Percentiles rank a stretch among this genome's conserved stretches.
Evolutionary conservation across 306 rosid genomes (phyloP).

Genomic region (Vicia faba): DNA sequence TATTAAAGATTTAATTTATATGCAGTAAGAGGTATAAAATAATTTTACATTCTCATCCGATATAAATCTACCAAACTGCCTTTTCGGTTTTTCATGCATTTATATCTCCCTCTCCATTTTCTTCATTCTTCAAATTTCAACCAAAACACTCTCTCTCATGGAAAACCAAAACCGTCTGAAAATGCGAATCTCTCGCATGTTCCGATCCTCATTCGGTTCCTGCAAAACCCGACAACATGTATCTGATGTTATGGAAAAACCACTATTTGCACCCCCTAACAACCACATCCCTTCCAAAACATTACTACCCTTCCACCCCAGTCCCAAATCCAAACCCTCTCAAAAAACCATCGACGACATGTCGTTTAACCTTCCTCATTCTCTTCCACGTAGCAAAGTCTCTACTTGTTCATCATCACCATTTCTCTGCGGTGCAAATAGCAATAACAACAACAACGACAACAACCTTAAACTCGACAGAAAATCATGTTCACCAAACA

Average conservation of each 20-base stretch:
- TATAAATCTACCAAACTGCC: too few relatives aligned
- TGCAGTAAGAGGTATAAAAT: too few relatives aligned
- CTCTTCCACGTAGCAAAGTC: constrained; percentile 54
- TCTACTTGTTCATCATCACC: constrained; percentile 52
- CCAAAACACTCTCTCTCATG: constrained; percentile 43
- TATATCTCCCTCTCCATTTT: background rate
- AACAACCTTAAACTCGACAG: constrained; percentile 6
- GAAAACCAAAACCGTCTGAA: constrained; percentile 68
- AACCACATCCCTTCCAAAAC: constrained; percentile 23
- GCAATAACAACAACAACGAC: background rate
- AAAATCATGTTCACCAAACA: constrained; percentile 47
- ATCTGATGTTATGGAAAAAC: constrained; percentile 63
- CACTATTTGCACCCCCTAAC: constrained; percentile 43
- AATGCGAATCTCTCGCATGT: constrained; percentile 76
- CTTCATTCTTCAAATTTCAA: constrained; percentile 31
- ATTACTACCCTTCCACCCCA: constrained; percentile 47
- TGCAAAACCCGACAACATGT: constrained; percentile 69
- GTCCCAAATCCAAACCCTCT: constrained; percentile 46
- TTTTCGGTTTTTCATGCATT: constrained; percentile 42
- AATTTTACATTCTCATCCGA: too few relatives aligned
- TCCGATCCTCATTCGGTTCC: constrained; percentile 76
- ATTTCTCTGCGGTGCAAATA: constrained; percentile 33
- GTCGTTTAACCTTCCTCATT: constrained; percentile 42
- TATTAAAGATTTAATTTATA: too few relatives aligned
- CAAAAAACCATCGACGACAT: constrained; percentile 29